Percentiles rank a stretch among this genome's conserved stretches.
phyloP scores from a whole-genome alignment of 176 grass and related monocot genomes.

The Saccharum officinarum region DNA sequence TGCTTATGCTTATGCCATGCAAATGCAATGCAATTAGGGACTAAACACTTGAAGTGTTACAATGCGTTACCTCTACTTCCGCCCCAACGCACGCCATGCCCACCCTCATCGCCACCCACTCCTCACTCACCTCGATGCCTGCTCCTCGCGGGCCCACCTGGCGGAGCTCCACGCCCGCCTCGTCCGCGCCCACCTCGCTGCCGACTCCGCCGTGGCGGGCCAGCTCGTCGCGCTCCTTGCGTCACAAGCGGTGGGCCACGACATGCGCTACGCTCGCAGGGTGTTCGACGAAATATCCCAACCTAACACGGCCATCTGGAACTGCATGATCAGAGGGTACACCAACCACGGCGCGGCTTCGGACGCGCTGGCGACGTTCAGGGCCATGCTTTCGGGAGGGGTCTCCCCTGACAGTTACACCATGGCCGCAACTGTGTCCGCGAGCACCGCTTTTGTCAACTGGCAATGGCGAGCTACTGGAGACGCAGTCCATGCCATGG shows the following conservation, averaged over 20 bases:
- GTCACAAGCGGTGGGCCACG: constrained; percentile 11
- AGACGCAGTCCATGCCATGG: constrained; percentile 48
- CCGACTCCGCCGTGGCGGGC: constrained; percentile 39
- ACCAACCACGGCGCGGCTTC: constrained; percentile 40
- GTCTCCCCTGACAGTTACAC: constrained; percentile 61
- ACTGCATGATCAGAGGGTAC: constrained; percentile 73
- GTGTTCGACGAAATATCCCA: constrained; percentile 60
- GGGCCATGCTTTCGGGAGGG: constrained; percentile 39
- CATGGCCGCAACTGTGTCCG: constrained; percentile 47
- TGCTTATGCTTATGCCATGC: no score
- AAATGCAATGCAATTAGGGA: no score
- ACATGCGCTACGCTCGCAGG: constrained; percentile 52
- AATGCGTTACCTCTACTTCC: constrained; percentile 92
- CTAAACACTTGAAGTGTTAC: no score
- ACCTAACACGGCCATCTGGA: constrained; percentile 64
- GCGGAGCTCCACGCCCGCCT: constrained; percentile 61
- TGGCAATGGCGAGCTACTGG: constrained; percentile 21
- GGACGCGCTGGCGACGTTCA: constrained; percentile 52
- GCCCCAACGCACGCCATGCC: constrained; percentile 37
- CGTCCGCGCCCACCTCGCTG: constrained; percentile 51
- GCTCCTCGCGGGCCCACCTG: constrained; percentile 44
- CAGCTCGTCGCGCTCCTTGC: constrained; percentile 60
- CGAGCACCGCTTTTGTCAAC: constrained; percentile 30
- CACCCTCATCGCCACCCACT: constrained; percentile 21
- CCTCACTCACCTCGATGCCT: constrained; percentile 50